phyloP scores from a whole-genome alignment of 2,329 filamentous ascomycete genomes.

The Venturia oleaginea region DNA sequence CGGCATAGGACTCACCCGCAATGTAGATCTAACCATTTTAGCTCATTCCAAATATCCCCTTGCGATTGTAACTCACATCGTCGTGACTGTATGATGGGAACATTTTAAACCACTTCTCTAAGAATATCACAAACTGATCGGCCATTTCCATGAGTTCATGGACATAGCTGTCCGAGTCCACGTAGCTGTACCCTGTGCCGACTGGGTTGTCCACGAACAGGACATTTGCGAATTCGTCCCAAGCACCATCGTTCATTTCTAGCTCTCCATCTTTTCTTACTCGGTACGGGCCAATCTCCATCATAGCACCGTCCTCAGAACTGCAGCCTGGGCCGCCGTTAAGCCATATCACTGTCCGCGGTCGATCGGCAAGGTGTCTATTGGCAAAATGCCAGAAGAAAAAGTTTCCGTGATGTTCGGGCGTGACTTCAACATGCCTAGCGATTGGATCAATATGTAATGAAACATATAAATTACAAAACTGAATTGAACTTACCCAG shows the following conservation, averaged over 20 bases:
- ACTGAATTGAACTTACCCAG: slow-evolving; percentile 63
- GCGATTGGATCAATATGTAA: slow-evolving; percentile 13
- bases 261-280: slow-evolving; percentile 65
- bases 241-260: slow-evolving; percentile 82
- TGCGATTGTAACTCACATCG: slow-evolving; percentile 58
- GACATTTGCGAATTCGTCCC: slow-evolving; percentile 96
- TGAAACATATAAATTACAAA: neutral
- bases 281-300: slow-evolving; percentile 92
- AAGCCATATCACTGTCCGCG: slow-evolving; percentile 90
- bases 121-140: slow-evolving; percentile 73
- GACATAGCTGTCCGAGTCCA: slow-evolving; percentile 78
- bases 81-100: slow-evolving; percentile 90
- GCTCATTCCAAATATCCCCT: neutral
- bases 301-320: slow-evolving; percentile 91
- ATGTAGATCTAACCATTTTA: slow-evolving; percentile 64
- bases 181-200: slow-evolving; percentile 92
- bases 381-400: slow-evolving; percentile 99
- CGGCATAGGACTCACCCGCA: slow-evolving; percentile 92
- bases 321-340: slow-evolving; percentile 96
- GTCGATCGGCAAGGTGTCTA: slow-evolving; percentile 82
- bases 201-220: slow-evolving; percentile 97
- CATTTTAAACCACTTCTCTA: slow-evolving; percentile 82
- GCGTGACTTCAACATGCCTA: slow-evolving; percentile 85
- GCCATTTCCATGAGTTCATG: slow-evolving; percentile 85
- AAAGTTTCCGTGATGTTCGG: slow-evolving; percentile 79